A percentile compares a stretch with the other conserved stretches of the same genome.
phyloP scores from a whole-genome alignment of 768 basidiomycete genomes.

The Tricholoma saponaceum region DNA sequence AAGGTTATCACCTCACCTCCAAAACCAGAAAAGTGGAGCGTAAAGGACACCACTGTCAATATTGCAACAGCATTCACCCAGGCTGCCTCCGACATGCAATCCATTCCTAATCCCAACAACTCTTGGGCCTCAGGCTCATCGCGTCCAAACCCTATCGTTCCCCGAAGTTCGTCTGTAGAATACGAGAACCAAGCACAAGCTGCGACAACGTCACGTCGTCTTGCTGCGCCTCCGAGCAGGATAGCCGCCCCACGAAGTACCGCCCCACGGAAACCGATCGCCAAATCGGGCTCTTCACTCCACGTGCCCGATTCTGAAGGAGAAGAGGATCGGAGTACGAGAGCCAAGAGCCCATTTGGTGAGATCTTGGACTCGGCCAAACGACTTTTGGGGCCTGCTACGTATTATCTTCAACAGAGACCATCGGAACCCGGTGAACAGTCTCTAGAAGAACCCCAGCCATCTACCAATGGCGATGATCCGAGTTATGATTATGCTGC shows the following conservation, averaged over 20 bases:
- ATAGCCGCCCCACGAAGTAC: conserved; percentile 28
- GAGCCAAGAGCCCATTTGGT: conserved; percentile 70
- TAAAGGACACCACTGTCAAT: conserved; percentile 84
- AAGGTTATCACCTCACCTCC: conserved; percentile 42
- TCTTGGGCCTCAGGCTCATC: conserved; percentile 66
- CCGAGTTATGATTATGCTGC: conserved; percentile 74
- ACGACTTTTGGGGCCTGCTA: conserved; percentile 48
- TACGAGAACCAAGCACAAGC: conserved; percentile 66
- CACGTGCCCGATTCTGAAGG: conserved; percentile 69
- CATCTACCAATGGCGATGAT: conserved; percentile 34
- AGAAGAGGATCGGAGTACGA: conserved; percentile 44
- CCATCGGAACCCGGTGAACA: conserved; percentile 51
- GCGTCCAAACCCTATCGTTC: conserved; percentile 41
- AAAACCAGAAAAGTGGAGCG: conserved; percentile 67
- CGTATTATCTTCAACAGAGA: conserved; percentile 63
- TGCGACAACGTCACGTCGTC: conserved; percentile 45
- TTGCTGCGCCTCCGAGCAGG: conserved; percentile 54
- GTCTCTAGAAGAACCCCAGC: conserved; percentile 14
- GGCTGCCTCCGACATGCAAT: conserved; percentile 53
- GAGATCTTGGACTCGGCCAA: conserved; percentile 53
- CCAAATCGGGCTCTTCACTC: conserved; percentile 50
- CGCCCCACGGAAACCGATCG: conserved; percentile 41
- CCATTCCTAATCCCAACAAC: conserved; percentile 49
- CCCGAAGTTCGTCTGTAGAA: conserved; percentile 76
- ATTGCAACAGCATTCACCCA: conserved; percentile 78